These are phyloP conservation scores for Ramaria sp. DNA, from an alignment of 768 basidiomycete genomes.

Conservation along the genomic window DNA sequence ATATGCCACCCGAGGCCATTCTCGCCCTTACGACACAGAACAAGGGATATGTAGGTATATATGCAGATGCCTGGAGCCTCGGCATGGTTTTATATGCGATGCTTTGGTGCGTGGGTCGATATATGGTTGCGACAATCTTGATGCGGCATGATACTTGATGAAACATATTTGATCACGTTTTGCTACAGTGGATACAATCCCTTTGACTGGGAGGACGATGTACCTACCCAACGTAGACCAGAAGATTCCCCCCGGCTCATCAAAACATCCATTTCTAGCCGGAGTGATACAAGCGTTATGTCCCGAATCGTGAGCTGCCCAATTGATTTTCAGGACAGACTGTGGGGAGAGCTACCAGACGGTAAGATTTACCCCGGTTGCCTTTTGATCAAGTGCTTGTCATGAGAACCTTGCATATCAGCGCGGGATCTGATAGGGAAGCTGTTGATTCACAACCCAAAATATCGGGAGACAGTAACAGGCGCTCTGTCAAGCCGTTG, in stretches of 20 bases:
- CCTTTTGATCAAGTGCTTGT: constrained; percentile 9
- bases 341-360: constrained; percentile 47
- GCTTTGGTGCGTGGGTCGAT: constrained; percentile 51
- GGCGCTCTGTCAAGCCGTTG: constrained; percentile 51
- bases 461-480: constrained; percentile 50
- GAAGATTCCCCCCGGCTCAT: constrained; percentile 14
- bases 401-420: constrained; percentile 18
- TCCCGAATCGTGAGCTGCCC: constrained; percentile 55
- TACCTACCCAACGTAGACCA: constrained; percentile 9
- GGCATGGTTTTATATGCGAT: constrained; percentile 76
- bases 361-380: constrained; percentile 31
- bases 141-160: background rate
- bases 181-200: constrained; percentile 62
- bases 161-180: background rate
- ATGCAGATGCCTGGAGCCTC: constrained; percentile 85
- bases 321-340: constrained; percentile 39
- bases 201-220: constrained; percentile 46
- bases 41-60: constrained; percentile 57
- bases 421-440: constrained; percentile 47
- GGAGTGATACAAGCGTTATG: constrained; percentile 52
- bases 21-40: constrained; percentile 67
- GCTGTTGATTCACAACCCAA: constrained; percentile 50
- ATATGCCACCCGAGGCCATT: constrained; percentile 78
- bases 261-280: constrained; percentile 33
- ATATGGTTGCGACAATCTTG: background rate